A percentile compares a stretch with the other conserved stretches of the same genome.
phyloP scores from a whole-genome alignment of 2,329 filamentous ascomycete species.

The Epichloe hybrida region DNA sequence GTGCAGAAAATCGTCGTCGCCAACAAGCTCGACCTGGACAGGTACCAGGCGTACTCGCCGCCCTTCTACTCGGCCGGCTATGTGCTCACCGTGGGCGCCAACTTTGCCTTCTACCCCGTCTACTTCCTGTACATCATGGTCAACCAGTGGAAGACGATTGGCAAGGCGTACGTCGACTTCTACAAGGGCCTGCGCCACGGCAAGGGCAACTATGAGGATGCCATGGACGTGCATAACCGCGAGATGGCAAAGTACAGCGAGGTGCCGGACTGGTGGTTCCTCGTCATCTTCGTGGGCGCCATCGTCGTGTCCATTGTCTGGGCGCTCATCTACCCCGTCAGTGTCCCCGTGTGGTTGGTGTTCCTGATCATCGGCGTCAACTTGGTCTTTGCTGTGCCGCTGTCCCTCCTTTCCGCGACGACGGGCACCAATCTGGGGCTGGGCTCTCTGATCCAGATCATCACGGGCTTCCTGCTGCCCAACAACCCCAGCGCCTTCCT shows the following conservation, averaged over 20 bases:
- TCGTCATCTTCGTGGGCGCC: constrained; percentile 22
- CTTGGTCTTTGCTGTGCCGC: constrained; percentile 28
- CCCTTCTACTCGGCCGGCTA: constrained; percentile 31
- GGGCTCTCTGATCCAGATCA: constrained; percentile 28
- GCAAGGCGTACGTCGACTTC: constrained; percentile 24
- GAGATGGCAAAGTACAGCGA: constrained; percentile 28
- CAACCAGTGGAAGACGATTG: constrained; percentile 17
- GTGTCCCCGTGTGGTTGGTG: constrained; percentile 25
- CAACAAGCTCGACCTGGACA: constrained; percentile 23
- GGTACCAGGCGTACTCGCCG: constrained; percentile 29
- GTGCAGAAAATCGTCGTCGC: constrained; percentile 21
- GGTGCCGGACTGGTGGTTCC: constrained; percentile 34
- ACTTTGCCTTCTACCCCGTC: constrained; percentile 32
- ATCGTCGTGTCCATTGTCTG: constrained; percentile 18
- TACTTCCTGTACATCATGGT: constrained; percentile 30
- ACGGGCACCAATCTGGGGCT: constrained; percentile 30
- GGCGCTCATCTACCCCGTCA: constrained; percentile 15
- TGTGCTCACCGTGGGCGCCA: constrained; percentile 26
- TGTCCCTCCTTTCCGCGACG: constrained; percentile 30
- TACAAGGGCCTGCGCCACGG: constrained; percentile 25
- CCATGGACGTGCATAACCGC: constrained; percentile 26
- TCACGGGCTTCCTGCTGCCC: constrained; percentile 17
- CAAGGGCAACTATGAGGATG: constrained; percentile 26
- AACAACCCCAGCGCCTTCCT: constrained; percentile 14
- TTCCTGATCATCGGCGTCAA: constrained; percentile 26